A percentile compares a stretch with the other conserved stretches of the same genome.
These are phyloP conservation scores for Aegilops longissima DNA, from an alignment of 176 grass and related monocot species.

Conservation along the genomic window DNA sequence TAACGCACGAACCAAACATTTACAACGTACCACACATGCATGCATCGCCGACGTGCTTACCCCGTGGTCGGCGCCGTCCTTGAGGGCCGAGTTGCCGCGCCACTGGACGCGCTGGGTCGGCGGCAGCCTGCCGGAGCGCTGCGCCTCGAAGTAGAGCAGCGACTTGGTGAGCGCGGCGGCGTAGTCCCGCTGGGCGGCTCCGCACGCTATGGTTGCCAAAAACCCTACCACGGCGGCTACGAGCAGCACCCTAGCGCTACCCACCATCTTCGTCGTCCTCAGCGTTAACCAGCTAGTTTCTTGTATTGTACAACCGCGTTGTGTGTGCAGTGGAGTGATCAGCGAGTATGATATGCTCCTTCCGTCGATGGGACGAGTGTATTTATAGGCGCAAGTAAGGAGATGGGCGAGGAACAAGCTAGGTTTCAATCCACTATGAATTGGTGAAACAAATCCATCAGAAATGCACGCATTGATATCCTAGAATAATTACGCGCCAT, in stretches of 20 bases:
- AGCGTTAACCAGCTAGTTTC: too few species aligned
- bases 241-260: not conserved
- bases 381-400: not conserved
- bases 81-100: slow-evolving; percentile 62
- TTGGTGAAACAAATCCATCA: not conserved
- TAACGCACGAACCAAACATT: not conserved
- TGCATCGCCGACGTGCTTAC: slow-evolving; percentile 27
- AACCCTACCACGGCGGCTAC: not conserved
- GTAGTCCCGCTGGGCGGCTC: slow-evolving; percentile 36
- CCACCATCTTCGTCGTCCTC: not conserved
- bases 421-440: not conserved
- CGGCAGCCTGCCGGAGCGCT: slow-evolving; percentile 67
- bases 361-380: not conserved
- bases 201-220: not conserved
- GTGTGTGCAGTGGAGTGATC: not conserved
- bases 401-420: not conserved
- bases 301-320: not conserved
- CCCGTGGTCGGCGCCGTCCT: slow-evolving; percentile 49
- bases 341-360: not conserved
- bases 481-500: not conserved
- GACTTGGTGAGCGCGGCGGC: slow-evolving; percentile 51
- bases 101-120: slow-evolving; percentile 58
- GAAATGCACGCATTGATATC: not conserved
- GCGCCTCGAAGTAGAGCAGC: slow-evolving; percentile 81
- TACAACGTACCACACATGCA: not conserved